Conservation (phyloP, 768 basidiomycete species). For the Mrakia gelida region DNA sequence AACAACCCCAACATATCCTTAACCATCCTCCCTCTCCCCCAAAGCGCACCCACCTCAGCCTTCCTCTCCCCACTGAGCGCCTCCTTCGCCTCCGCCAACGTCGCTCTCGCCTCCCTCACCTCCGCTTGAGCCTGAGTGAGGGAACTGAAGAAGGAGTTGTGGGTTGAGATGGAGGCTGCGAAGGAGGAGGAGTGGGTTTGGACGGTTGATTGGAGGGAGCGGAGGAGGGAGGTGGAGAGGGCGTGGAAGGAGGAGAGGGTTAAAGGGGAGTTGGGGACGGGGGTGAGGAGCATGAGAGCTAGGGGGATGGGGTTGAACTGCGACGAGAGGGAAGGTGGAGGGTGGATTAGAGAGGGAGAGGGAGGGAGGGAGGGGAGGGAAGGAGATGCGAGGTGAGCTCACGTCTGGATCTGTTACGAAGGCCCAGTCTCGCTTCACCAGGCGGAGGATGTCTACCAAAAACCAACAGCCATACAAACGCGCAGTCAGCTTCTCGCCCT, state of each 20-base stretch:
- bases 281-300: constrained; percentile 70
- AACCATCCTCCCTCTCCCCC: constrained; percentile 80
- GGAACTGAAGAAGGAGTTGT: constrained; percentile 69
- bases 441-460: constrained; percentile 68
- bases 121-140: constrained; percentile 70
- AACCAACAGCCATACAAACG: neutral
- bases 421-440: constrained; percentile 86
- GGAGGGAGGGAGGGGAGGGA: neutral
- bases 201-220: constrained; percentile 42
- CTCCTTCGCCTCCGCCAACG: constrained; percentile 60
- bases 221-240: constrained; percentile 40
- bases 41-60: constrained; percentile 82
- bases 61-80: constrained; percentile 66
- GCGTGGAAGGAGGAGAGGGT: constrained; percentile 38
- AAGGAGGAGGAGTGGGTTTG: constrained; percentile 89
- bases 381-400: constrained; percentile 37
- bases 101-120: constrained; percentile 62
- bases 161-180: constrained; percentile 87
- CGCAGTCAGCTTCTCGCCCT: neutral
- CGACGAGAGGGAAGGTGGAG: too few species aligned
- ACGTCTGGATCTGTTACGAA: constrained; percentile 78
- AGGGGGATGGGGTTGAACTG: constrained; percentile 87
- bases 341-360: neutral
- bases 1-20: constrained; percentile 94
- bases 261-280: constrained; percentile 35